Evolutionary conservation across 495 filamentous ascomycete species (phyloP), one percentile per base, ranked within the genome.

Genomic region (Durotheca rogersii): DNA sequence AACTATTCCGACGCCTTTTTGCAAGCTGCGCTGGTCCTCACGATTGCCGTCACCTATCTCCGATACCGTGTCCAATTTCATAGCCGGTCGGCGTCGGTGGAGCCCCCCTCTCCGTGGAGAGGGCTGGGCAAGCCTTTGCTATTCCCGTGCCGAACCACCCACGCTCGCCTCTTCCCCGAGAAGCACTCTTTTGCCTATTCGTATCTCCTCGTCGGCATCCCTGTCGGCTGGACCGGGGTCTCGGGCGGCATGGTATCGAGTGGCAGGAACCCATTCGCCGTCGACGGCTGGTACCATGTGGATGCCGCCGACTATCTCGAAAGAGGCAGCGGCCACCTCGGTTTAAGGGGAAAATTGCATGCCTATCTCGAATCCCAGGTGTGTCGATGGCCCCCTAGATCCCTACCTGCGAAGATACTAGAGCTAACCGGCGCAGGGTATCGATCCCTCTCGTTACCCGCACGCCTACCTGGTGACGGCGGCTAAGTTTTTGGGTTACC

Each of bases 401-500:
- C 23, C 31, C 45, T 11, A 21, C 17, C 30, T 39, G 5, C 11
- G 11, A 14, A 3, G 5, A 14, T 16, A 20, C 15, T 3, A 40
- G 37, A 15, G 42, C 56, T 69, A 51, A 67, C 44, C 27, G 31
- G 37, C 56, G 4, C 44, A 82, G 75, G 73, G 71, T 11, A 68
- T 79, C 39, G 70, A 81, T 48, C 65, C 70, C 35, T 50, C 65
- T n/a, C 64, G 64, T 48, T 87, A 75, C 43, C 79, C 83, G 4
- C 71, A 80, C 61, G 83, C 82, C 6, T 91, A 89, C 64, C 66
- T 90, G 30, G 68, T 86, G 20, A 84, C 85, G 10, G 82, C 85
- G 4, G 81, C 88, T 9, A 73, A 75, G 18, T 86, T 89, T 49
- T 65, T 87, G 3, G 82, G 84, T 11, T 87, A 86, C 61, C 79